Conservation (phyloP, 768 basidiomycete genomes). For the Podaxis sp. region DNA sequence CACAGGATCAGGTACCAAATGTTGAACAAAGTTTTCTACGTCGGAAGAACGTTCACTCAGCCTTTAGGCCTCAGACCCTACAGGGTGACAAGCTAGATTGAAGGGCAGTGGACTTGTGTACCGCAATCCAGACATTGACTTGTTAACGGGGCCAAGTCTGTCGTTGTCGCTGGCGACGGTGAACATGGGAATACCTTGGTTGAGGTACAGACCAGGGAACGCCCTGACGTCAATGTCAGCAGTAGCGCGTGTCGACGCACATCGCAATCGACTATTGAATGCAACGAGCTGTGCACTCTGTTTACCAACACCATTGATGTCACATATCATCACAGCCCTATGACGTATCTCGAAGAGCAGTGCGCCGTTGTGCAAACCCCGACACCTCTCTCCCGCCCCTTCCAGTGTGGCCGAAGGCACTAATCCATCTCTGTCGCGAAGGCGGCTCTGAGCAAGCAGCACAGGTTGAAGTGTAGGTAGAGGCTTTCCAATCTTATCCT, state of each 20-base stretch:
- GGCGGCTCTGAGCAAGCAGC: neutral
- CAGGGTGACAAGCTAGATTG: neutral
- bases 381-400: neutral
- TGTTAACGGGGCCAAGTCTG: neutral
- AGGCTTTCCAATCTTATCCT: neutral
- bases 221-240: neutral
- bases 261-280: neutral
- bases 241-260: neutral
- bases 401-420: neutral
- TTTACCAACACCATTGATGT: neutral
- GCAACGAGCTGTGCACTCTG: neutral
- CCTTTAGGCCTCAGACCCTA: neutral
- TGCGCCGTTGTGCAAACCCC: neutral
- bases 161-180: neutral
- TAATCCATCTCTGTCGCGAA: neutral
- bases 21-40: too few relatives aligned
- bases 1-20: too few relatives aligned
- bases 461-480: neutral
- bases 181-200: neutral
- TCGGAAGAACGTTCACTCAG: neutral
- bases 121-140: neutral
- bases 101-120: neutral
- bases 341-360: neutral
- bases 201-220: neutral
- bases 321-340: neutral